These are phyloP conservation scores for Pleurotus sapidus DNA, from an alignment of 768 basidiomycete genomes.

Conservation along the genomic window DNA sequence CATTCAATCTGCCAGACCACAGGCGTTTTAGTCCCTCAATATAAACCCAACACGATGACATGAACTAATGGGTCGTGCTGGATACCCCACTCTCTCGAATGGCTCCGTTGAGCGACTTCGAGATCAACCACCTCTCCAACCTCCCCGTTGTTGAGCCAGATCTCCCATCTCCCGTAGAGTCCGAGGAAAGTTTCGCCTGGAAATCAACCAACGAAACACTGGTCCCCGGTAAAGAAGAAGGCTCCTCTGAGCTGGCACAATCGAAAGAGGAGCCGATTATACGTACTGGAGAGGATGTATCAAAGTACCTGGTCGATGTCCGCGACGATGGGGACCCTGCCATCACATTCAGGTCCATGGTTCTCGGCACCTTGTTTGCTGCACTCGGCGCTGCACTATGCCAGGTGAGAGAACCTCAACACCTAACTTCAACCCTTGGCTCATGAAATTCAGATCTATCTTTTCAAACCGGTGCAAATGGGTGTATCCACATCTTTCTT, in stretches of 20 bases:
- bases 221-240: conserved; percentile 1
- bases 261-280: conserved; percentile 11
- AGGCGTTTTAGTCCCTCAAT: not conserved
- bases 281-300: conserved; percentile 28
- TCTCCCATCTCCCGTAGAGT: not conserved
- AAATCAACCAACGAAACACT: conserved; percentile 5
- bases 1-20: not conserved
- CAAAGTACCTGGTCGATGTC: conserved; percentile 33
- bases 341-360: conserved; percentile 38
- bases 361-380: conserved; percentile 39
- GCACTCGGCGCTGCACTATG: conserved; percentile 40
- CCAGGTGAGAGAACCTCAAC: not conserved
- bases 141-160: conserved; percentile 4
- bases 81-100: conserved; percentile 5
- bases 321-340: conserved; percentile 42
- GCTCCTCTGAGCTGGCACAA: not conserved
- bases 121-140: conserved; percentile 5
- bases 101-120: conserved; percentile 8
- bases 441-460: conserved; percentile 40
- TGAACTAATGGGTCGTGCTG: not conserved
- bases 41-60: not conserved
- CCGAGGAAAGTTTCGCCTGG: conserved; percentile 5
- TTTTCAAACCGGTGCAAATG: conserved; percentile 55
- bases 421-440: not conserved
- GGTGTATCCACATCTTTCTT: conserved; percentile 54